Conservation (phyloP, 1,284 basidiomycete species). For the Rugosomyces carneus region DNA sequence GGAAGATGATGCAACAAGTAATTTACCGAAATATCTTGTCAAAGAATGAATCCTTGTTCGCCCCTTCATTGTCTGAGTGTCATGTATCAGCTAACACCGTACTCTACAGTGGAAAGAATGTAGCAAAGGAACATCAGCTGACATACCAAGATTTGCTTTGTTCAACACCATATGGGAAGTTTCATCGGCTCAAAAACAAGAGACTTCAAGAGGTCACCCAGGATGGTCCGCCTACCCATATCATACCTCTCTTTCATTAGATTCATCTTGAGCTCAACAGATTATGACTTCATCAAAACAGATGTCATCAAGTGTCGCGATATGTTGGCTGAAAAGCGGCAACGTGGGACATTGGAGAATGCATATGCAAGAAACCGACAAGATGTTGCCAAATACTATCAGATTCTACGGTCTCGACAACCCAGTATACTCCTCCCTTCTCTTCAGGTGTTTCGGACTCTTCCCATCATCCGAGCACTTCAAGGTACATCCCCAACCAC, state of each 20-base stretch:
- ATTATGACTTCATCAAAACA: conserved; percentile 14
- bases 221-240: conserved; percentile 22
- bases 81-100: no score
- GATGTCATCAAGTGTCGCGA: conserved; percentile 15
- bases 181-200: conserved; percentile 28
- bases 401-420: conserved; percentile 22
- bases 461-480: conserved; percentile 25
- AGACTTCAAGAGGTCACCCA: conserved; percentile 29
- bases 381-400: conserved; percentile 23
- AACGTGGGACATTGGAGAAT: conserved; percentile 12
- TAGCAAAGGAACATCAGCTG: conserved; percentile 36
- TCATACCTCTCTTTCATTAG: neutral
- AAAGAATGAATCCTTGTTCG: conserved; percentile 29
- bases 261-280: conserved; percentile 9
- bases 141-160: conserved; percentile 29
- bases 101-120: conserved; percentile 27
- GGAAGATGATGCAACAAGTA: conserved; percentile 26
- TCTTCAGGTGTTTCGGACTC: conserved; percentile 24
- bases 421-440: conserved; percentile 21
- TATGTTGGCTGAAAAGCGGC: conserved; percentile 12
- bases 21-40: conserved; percentile 13
- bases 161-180: conserved; percentile 28
- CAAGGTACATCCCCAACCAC: conserved; percentile 20
- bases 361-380: conserved; percentile 18
- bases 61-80: conserved; percentile 2